Evolutionary conservation across 768 basidiomycete genomes (phyloP), one percentile per base, ranked within the genome.

Genomic region (Clathrus columnatus): DNA sequence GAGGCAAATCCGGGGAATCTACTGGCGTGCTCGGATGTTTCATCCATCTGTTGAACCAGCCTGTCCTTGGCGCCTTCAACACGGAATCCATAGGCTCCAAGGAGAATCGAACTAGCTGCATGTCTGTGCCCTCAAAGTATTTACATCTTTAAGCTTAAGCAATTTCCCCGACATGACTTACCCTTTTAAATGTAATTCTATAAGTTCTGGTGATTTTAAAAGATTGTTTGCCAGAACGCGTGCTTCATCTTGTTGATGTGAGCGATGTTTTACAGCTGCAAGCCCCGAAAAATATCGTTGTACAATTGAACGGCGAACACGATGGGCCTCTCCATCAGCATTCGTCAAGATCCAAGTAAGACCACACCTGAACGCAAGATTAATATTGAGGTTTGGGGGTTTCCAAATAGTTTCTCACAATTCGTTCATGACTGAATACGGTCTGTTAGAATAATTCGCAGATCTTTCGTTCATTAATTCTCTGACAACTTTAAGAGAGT

Each of bases 371-470:
- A 36, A 32, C 30, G 7, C n/a, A n/a, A 51, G 36, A n/a, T n/a
- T n/a, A n/a, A n/a, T n/a, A n/a, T n/a, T n/a, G n/a, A n/a, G n/a
- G n/a, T n/a, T n/a, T n/a, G n/a, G n/a, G n/a, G n/a, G n/a, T n/a
- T n/a, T n/a, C n/a, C n/a, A n/a, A n/a, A n/a, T n/a, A n/a, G 24
- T 11, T 10, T 10, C 50, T 51, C 50, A 51, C 50, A 51, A 21
- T 21, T 36, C 50, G 30, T 51, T 41, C 50, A 51, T 51, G 17
- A 20, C 30, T 5, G 50, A 51, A 24, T 54, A 45, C 10, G 61
- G 61, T 47, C 61, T 30, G 8, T 54, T 57, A 21, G 61, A 61
- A 57, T 62, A 61, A n/a, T 59, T 58, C n/a, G 56, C 56, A 16
- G 53, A 51, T 30, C 61, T 51, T 51, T 61, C 57, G 23, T 59